Evolutionary conservation across 306 rosid species (phyloP).

Genomic region (Vachellia collinsii): DNA sequence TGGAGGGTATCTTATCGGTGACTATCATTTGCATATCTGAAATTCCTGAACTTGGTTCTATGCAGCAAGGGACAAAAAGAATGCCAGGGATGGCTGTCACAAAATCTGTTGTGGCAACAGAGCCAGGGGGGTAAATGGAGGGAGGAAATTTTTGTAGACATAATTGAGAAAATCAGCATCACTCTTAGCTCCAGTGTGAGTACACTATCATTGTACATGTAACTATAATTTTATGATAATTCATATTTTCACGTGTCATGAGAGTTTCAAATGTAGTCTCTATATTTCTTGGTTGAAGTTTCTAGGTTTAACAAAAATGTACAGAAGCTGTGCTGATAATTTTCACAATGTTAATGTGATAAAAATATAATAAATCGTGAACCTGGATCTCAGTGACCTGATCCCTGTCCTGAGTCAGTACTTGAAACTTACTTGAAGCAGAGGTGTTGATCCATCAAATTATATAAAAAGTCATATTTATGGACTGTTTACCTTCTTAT

Average conservation of each 20-base stretch:
- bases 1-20: constrained; percentile 16
- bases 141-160: constrained; percentile 91
- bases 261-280: constrained; percentile 6
- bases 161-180: constrained; percentile 91
- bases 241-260: constrained; percentile 23
- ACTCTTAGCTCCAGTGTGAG: constrained; percentile 91
- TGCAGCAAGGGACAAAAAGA: constrained; percentile 84
- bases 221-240: constrained; percentile 23
- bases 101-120: constrained; percentile 85
- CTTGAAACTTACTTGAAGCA: constrained; percentile 30
- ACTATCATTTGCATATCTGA: constrained; percentile 11
- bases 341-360: constrained; percentile 20
- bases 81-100: constrained; percentile 93
- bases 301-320: background rate
- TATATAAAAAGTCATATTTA: constrained; percentile 17
- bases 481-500: constrained; percentile 23
- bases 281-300: background rate
- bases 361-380: constrained; percentile 25
- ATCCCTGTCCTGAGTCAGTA: constrained; percentile 22
- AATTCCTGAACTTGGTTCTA: constrained; percentile 41
- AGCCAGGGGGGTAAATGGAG: constrained; percentile 83
- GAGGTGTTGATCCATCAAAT: constrained; percentile 16
- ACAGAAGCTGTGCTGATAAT: constrained; percentile 30
- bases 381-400: constrained; percentile 30
- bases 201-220: constrained; percentile 31